Percentiles rank a stretch among this genome's conserved stretches.
Conservation (phyloP, 169 alveolate genomes). For the Plasmodium inui region DNA sequence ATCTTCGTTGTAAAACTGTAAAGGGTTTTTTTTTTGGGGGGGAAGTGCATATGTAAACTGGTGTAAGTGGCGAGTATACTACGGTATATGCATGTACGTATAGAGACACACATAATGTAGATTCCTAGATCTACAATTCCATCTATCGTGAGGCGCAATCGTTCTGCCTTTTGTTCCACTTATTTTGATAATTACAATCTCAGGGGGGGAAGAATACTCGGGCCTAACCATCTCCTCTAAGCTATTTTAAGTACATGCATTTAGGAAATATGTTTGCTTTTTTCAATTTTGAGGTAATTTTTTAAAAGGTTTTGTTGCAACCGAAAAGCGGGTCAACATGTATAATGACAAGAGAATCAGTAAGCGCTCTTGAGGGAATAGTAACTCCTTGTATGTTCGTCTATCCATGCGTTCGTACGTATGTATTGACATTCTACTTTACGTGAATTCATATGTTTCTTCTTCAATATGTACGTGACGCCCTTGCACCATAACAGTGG, state of each 20-base stretch:
- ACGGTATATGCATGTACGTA: neutral
- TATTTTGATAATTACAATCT: constrained; percentile 16
- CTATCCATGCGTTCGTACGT: neutral
- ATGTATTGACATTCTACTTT: neutral
- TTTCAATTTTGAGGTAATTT: neutral
- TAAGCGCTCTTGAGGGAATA: neutral
- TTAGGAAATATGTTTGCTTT: neutral
- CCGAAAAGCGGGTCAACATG: neutral
- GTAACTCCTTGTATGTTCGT: neutral
- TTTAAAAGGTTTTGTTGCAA: neutral
- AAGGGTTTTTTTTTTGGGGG: neutral
- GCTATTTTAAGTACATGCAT: constrained; percentile 2
- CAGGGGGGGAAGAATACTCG: constrained; percentile 72
- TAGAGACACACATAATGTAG: neutral
- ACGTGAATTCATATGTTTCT: neutral
- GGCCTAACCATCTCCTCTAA: constrained; percentile 69
- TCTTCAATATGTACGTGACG: neutral
- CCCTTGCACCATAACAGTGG: neutral
- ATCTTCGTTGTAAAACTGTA: constrained; percentile 90
- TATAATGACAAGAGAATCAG: neutral
- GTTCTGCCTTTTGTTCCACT: neutral
- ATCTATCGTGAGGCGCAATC: neutral
- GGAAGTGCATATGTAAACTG: neutral
- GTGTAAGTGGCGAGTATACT: neutral
- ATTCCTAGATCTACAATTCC: neutral